These are phyloP conservation scores for Leccinum longicurvipes DNA, from an alignment of 768 basidiomycete species.

Conservation along the genomic window DNA sequence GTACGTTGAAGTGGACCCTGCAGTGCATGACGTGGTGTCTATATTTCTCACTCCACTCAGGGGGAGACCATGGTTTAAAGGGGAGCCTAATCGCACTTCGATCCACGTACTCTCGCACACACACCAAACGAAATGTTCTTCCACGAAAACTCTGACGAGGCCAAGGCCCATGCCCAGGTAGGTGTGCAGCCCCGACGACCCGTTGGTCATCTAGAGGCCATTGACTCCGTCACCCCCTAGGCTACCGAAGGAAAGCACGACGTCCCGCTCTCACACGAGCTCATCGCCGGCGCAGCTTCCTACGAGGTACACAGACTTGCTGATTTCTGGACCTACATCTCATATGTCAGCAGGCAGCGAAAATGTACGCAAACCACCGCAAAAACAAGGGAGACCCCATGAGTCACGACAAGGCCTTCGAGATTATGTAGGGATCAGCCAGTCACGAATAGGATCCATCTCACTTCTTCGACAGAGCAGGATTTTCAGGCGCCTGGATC, in stretches of 20 bases:
- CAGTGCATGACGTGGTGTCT: no score
- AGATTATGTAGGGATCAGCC: slow-evolving; percentile 21
- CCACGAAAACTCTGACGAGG: slow-evolving; percentile 21
- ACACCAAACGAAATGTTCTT: slow-evolving; percentile 20
- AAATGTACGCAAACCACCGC: slow-evolving; percentile 27
- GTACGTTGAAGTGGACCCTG: no score
- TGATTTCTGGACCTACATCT: not conserved
- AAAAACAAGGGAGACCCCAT: slow-evolving; percentile 16
- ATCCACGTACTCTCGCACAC: not conserved
- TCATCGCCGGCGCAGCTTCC: slow-evolving; percentile 27
- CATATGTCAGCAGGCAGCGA: slow-evolving; percentile 23
- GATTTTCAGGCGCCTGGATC: slow-evolving; percentile 22
- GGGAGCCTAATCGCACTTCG: not conserved
- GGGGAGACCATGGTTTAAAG: not conserved
- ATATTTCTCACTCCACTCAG: not conserved
- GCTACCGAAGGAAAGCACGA: slow-evolving; percentile 13
- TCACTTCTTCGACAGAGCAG: slow-evolving; percentile 19
- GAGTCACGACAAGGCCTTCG: slow-evolving; percentile 21
- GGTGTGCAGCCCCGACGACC: not conserved
- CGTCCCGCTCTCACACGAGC: slow-evolving; percentile 25
- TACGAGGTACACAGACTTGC: slow-evolving; percentile 16
- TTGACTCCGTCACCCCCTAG: slow-evolving; percentile 10
- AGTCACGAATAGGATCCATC: not conserved
- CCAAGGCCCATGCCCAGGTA: slow-evolving; percentile 21
- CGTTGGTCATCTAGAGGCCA: not conserved